Percentiles rank a stretch among this genome's conserved stretches.
These are phyloP conservation scores for Helichrysum umbraculigerum DNA, from an alignment of 129 eudicot species.

Conservation along the genomic window DNA sequence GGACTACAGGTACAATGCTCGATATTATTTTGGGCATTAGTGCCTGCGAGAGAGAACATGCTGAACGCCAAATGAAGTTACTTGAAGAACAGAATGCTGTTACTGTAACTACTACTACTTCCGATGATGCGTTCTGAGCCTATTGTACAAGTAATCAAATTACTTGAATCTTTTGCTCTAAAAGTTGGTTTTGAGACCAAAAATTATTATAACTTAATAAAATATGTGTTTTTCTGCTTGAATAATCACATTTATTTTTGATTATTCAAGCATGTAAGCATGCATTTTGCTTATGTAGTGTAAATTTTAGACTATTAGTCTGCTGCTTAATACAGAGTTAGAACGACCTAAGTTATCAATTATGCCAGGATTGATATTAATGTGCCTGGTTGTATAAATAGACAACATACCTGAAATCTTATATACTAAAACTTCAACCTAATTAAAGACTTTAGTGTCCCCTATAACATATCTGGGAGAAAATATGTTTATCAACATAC, in stretches of 20 bases:
- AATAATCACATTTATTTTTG: background rate
- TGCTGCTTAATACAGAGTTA: background rate
- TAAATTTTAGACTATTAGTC: background rate
- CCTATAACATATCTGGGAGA: no score
- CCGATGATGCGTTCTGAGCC: slow-evolving; percentile 33
- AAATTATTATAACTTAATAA: background rate
- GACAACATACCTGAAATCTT: no score
- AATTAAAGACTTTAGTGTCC: no score
- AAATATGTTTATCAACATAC: no score
- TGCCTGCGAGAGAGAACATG: slow-evolving; percentile 93
- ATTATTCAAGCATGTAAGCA: background rate
- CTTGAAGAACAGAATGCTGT: slow-evolving; percentile 63
- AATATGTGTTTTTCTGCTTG: background rate
- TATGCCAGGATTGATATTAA: no score
- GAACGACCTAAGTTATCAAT: background rate
- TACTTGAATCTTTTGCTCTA: slow-evolving; percentile 5
- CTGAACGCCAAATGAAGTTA: slow-evolving; percentile 90
- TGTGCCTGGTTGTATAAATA: no score
- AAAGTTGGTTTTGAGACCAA: slow-evolving; percentile 8
- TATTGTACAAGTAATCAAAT: background rate
- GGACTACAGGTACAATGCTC: slow-evolving; percentile 98
- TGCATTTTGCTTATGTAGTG: background rate
- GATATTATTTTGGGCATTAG: slow-evolving; percentile 95
- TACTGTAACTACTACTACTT: slow-evolving; percentile 25
- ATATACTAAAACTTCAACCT: no score